Conservation (phyloP, 768 basidiomycete species). For the Agaricus blazei region DNA sequence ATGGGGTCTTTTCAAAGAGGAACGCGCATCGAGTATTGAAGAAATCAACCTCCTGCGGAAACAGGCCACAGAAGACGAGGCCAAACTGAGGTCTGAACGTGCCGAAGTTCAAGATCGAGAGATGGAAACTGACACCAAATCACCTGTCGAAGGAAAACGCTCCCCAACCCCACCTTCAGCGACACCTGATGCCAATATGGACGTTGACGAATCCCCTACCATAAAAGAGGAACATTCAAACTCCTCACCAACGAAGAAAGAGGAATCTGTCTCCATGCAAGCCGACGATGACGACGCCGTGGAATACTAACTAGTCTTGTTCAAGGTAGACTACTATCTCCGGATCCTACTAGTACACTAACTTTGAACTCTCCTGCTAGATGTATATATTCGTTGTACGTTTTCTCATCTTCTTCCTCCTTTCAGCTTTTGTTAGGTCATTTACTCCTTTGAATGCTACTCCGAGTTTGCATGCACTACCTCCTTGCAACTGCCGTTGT, state of each 20-base stretch:
- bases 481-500: background rate
- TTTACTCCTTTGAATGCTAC: background rate
- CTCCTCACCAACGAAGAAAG: conserved; percentile 39
- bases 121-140: conserved; percentile 29
- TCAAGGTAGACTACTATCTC: conserved; percentile 6
- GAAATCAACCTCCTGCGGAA: conserved; percentile 60
- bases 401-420: conserved; percentile 17
- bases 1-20: conserved; percentile 59
- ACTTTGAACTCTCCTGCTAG: background rate
- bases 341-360: background rate
- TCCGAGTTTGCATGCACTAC: background rate
- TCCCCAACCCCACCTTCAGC: conserved; percentile 1
- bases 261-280: conserved; percentile 47
- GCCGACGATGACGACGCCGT: conserved; percentile 80
- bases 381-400: conserved; percentile 18
- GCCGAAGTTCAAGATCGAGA: conserved; percentile 29
- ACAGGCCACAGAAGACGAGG: conserved; percentile 64
- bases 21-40: conserved; percentile 51
- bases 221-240: conserved; percentile 27
- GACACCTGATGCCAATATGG: conserved; percentile 28
- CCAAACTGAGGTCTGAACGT: conserved; percentile 36
- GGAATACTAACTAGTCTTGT: conserved; percentile 52
- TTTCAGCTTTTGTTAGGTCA: conserved; percentile 12
- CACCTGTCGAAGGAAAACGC: conserved; percentile 15
- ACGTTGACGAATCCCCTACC: conserved; percentile 30